These are phyloP conservation scores for Porodaedalea pini DNA, from an alignment of 1,284 basidiomycete species.

Conservation along the genomic window DNA sequence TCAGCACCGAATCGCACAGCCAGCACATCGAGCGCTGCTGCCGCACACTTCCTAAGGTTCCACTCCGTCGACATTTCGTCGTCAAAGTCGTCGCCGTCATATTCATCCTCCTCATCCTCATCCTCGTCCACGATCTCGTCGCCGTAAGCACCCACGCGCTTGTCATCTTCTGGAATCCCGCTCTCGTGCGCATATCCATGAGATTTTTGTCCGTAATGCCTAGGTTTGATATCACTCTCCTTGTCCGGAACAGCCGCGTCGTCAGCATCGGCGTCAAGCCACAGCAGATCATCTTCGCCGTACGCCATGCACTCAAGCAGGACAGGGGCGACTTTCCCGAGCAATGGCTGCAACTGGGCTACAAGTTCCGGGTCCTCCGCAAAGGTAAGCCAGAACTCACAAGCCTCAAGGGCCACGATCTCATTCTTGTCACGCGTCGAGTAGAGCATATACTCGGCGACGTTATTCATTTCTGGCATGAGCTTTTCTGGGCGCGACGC, in stretches of 20 bases:
- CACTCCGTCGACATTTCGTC: conserved; percentile 98
- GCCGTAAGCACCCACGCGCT: conserved; percentile 63
- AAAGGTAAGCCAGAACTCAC: conserved; percentile 99
- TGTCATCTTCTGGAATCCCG: conserved; percentile 34
- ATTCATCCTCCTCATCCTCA: conserved; percentile 82
- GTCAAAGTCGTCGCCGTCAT: conserved; percentile 89
- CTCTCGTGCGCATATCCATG: conserved; percentile 81
- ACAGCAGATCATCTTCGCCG: conserved; percentile 92
- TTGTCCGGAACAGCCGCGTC: conserved; percentile 91
- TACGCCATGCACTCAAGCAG: conserved; percentile 97
- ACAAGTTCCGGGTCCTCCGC: conserved; percentile 90
- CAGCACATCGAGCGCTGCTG: conserved; percentile 95
- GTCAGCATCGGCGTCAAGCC: conserved; percentile 91
- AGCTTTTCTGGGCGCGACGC: conserved; percentile 94
- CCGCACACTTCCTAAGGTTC: conserved; percentile 98
- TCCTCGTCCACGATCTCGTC: conserved; percentile 73
- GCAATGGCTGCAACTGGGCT: conserved; percentile 80
- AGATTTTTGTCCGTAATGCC: conserved; percentile 82
- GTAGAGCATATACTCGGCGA: conserved; percentile 99
- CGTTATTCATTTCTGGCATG: conserved; percentile 92
- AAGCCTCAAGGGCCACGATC: conserved; percentile 92
- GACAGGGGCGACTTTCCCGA: conserved; percentile 88
- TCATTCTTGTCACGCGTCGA: conserved; percentile 97
- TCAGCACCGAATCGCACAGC: conserved; percentile 90
- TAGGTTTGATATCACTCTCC: conserved; percentile 93